Evolutionary conservation across 2,329 filamentous ascomycete species (phyloP), one percentile per base, ranked within the genome.

Genomic region (Phaeoacremonium minimum): DNA sequence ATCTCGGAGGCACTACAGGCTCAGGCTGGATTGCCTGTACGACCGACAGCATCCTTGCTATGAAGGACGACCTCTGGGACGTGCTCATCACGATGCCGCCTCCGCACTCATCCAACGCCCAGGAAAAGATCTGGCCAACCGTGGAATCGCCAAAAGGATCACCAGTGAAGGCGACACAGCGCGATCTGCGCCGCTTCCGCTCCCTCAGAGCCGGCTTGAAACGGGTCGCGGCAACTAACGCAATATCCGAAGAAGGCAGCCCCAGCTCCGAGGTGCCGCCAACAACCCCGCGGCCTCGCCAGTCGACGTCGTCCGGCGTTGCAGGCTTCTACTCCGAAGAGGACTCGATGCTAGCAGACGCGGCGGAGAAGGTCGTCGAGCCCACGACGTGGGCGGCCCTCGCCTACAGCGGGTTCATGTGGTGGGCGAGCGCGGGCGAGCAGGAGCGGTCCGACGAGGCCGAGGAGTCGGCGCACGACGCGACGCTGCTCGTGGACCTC

Each of bases 1-100:
- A 43, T 6, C 15, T 60, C 13, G 59, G 63, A 22, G 72, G 69
- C 16, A 71, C 77, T 29, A 56, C 63, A 16, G 71, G 71, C 19
- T 64, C 73, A 12, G 86, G 89, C 28, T 98, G 90, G 89, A 83
- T 95, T 41, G 93, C 91, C 11, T 96, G 90, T 60, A 96, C 91
- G 4, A 97, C 91, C 2, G 93, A 98, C 63, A 91, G 86, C 53
- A 93, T 98, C 40, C 73, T 98, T 12, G 81, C 80, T 32, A 85
- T 87, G 60, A 97, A 97, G 64, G 77, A 82, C 34, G 77, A 85
- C 3, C 75, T 98, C 3, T 97, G 89, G 71, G 93, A 98, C 56
- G 73, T 96, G 49, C 75, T 96, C 28, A 83, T 97, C 42, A 87
- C 87, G 36, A 75, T 97, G 53, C 87, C 89, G 1, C 73, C 80